Evolutionary conservation across 2,329 filamentous ascomycete genomes (phyloP), one percentile per base, ranked within the genome.

Genomic region (Diplodia scrobiculata): DNA sequence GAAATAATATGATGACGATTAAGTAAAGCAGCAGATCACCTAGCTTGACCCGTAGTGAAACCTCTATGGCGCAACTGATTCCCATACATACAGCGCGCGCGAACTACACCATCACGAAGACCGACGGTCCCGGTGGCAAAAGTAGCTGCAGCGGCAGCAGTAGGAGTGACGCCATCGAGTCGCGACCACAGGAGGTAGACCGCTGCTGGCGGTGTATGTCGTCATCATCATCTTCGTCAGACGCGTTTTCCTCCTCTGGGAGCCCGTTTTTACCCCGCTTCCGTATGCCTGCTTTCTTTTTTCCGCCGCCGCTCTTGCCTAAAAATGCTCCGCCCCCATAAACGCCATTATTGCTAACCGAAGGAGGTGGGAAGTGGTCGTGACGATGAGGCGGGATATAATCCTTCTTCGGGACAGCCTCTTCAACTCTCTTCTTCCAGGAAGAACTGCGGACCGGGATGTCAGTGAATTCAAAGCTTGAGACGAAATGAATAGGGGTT

Each of bases 351-450:
- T 45, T 45, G 34, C 32, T 34, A 41, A 51, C 34, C 58, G 63
- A 67, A 53, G 60, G 38, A 32, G 51, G 51, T 53, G 58, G 58
- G 58, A 62, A 34, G 55, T 53, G 36, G 52, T 66, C 64, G 21
- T 62, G 47, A 62, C 54, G 76, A 41, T 47, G 50, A 50, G 41
- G 76, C 70, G 70, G 70, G 67, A 68, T 70, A 66, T 72, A 69
- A 69, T 81, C 76, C 72, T 80, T 77, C 73, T 82, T 74, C 73
- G 81, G 78, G 77, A 84, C 77, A 84, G 83, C 85, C 84, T 86
- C 83, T 91, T 88, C 83, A 89, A 81, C 82, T 85, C 76, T 88
- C 85, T 75, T 97, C 93, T 79, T 98, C 94, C 79, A 98, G 80
- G 90, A 98, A 98, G 89, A 97, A 97, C 89, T 91, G 59, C 34